Conservation (phyloP, 106 monocot genomes). For the Dioscorea alata region DNA sequence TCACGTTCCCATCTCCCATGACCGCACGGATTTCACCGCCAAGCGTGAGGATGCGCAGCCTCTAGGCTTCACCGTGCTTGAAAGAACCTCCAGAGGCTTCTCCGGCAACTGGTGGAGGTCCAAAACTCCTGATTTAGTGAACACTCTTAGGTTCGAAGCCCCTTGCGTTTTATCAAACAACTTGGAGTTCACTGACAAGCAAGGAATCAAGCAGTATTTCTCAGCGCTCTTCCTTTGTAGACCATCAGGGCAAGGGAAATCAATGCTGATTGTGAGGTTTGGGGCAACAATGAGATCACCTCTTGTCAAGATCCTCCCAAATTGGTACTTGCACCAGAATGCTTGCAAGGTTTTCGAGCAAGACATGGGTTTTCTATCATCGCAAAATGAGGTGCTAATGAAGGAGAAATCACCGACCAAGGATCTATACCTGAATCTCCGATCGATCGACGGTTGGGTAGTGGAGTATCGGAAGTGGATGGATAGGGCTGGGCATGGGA, state of each 20-base stretch:
- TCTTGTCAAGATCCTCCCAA: constrained; percentile 38
- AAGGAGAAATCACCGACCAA: constrained; percentile 68
- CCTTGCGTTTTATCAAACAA: constrained; percentile 80
- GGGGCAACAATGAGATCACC: constrained; percentile 34
- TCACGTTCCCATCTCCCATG: constrained; percentile 96
- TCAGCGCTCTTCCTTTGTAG: constrained; percentile 85
- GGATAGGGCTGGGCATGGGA: constrained; percentile 86
- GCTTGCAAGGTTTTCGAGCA: constrained; percentile 91
- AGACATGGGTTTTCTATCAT: constrained; percentile 97
- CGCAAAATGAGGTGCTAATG: constrained; percentile 88
- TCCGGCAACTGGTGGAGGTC: constrained; percentile 62
- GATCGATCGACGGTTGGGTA: constrained; percentile 85
- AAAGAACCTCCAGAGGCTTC: constrained; percentile 66
- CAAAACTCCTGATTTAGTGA: constrained; percentile 23
- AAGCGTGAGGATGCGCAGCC: constrained; percentile 86
- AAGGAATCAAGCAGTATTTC: constrained; percentile 53
- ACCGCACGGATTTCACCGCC: constrained; percentile 93
- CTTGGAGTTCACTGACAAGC: constrained; percentile 59
- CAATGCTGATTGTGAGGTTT: constrained; percentile 89
- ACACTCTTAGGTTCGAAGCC: constrained; percentile 61
- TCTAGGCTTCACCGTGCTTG: constrained; percentile 57
- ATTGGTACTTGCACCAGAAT: constrained; percentile 92
- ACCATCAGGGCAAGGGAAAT: constrained; percentile 92
- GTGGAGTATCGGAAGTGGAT: constrained; percentile 95
- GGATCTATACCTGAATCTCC: constrained; percentile 76